These are phyloP conservation scores for Hanseniaspora jakobsenii DNA, from an alignment of 805 yeast genomes.

Conservation along the genomic window DNA sequence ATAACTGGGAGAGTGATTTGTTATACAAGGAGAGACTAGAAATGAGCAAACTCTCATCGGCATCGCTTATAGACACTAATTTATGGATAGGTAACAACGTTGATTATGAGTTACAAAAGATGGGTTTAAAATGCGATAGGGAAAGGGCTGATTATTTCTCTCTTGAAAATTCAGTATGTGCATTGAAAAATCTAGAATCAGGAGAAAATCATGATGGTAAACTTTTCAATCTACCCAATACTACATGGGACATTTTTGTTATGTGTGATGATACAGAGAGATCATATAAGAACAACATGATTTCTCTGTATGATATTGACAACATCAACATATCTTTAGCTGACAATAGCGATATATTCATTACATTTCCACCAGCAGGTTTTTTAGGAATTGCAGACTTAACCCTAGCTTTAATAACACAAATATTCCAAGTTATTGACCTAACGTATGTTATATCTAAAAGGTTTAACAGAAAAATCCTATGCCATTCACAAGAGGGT, in stretches of 20 bases:
- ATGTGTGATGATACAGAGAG: constrained; percentile 36
- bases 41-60: constrained; percentile 70
- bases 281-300: too few relatives aligned
- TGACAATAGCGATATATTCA: constrained; percentile 18
- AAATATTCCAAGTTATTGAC: constrained; percentile 46
- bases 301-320: constrained; percentile 46
- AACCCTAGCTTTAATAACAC: constrained; percentile 51
- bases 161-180: constrained; percentile 14
- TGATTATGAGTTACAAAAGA: constrained; percentile 42
- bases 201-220: constrained; percentile 21
- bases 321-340: constrained; percentile 1
- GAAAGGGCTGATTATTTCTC: constrained; percentile 14
- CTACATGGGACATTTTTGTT: constrained; percentile 25
- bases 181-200: constrained; percentile 23
- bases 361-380: constrained; percentile 79
- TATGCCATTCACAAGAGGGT: constrained; percentile 78
- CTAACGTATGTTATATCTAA: constrained; percentile 34
- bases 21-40: constrained; percentile 68
- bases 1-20: constrained; percentile 59
- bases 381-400: constrained; percentile 66
- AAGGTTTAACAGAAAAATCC: constrained; percentile 30
- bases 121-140: constrained; percentile 16
- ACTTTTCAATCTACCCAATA: constrained; percentile 38
- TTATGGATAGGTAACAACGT: constrained; percentile 79
- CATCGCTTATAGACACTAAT: constrained; percentile 42